Base-by-base conservation (phyloP, 371 early-diverging fungal genomes). In the Neoconidiobolus thromboides region DNA sequence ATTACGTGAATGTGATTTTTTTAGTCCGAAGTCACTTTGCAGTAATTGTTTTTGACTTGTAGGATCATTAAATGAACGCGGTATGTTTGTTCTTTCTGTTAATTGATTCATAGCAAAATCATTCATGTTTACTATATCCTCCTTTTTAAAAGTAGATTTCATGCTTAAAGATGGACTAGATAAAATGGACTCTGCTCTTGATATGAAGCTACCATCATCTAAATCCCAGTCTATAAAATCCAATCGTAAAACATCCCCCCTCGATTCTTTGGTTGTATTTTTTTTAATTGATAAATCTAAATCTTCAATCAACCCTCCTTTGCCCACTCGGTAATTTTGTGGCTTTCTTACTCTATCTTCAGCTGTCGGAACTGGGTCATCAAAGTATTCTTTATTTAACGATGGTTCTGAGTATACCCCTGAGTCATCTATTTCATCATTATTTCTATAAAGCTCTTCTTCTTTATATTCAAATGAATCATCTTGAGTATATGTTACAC, bases 201-300 rank as follows among this genome's bases (percentile, higher is more conserved):
- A 26, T 26, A 26, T 26, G 26, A 26, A 26, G 26, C 26, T 26
- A 5, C 9, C n/a, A 48, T 58, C 58, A 37, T 58, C 58, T 14
- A 58, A 26, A n/a, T 43, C 39, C 58, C 58, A 58, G 40, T 58
- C 58, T 36, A 58, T 43, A 10, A n/a, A n/a, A 39, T 58, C 58
- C 10, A 58, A 38, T 7, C 58, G 46, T 48, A 58, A 38, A 7
- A 58, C 36, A 48, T 57, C 57, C 14, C 40, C 36, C 10, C 57
- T 42, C n/a, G 5, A 7, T 36, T 57, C 57, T 12, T 26, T 6
- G 10, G 41, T 42, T 10, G 10, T 47, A 9, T 26, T 38, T 12
- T 26, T 4, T 43, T 57, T 57, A 10, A 57, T 57, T 3, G 57
- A 57, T 9, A 57, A 43, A 41, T 57, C 57, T 43, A 57, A 44